These are phyloP conservation scores for Neocallimastix lanati DNA, from an alignment of 192 early-diverging fungal genomes.

Conservation along the genomic window DNA sequence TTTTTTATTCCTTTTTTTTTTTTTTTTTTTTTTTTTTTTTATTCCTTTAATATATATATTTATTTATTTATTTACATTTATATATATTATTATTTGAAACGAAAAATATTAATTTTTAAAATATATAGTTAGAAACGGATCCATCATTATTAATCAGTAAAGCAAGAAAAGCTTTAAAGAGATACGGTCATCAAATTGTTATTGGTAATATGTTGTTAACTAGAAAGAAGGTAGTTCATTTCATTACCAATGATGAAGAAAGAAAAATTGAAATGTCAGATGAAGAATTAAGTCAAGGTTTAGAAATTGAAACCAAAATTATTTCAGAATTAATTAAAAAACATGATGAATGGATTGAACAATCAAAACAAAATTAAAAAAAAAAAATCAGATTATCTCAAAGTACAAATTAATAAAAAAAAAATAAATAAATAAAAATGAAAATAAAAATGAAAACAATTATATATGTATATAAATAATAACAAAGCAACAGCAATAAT, in stretches of 20 bases:
- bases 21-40: too few species aligned
- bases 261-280: slow-evolving; percentile 23
- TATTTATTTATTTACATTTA: too few species aligned
- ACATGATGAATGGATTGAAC: slow-evolving; percentile 48
- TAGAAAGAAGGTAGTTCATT: slow-evolving; percentile 63
- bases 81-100: too few species aligned
- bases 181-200: slow-evolving; percentile 93
- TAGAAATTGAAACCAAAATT: slow-evolving; percentile 57
- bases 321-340: slow-evolving; percentile 44
- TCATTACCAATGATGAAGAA: slow-evolving; percentile 12
- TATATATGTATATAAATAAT: too few species aligned
- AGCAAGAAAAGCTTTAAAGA: slow-evolving; percentile 49
- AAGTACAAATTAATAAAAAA: too few species aligned
- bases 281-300: slow-evolving; percentile 23
- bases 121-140: slow-evolving; percentile 84
- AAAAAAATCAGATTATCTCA: too few species aligned
- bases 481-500: too few species aligned
- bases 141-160: slow-evolving; percentile 58
- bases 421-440: too few species aligned
- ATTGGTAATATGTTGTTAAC: slow-evolving; percentile 85
- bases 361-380: background rate
- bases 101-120: too few species aligned
- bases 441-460: too few species aligned
- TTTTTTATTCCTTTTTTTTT: too few species aligned
- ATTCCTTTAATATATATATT: too few species aligned